Evolutionary conservation across 371 early-diverging fungal genomes (phyloP).

Genomic region (Nematocida minor): DNA sequence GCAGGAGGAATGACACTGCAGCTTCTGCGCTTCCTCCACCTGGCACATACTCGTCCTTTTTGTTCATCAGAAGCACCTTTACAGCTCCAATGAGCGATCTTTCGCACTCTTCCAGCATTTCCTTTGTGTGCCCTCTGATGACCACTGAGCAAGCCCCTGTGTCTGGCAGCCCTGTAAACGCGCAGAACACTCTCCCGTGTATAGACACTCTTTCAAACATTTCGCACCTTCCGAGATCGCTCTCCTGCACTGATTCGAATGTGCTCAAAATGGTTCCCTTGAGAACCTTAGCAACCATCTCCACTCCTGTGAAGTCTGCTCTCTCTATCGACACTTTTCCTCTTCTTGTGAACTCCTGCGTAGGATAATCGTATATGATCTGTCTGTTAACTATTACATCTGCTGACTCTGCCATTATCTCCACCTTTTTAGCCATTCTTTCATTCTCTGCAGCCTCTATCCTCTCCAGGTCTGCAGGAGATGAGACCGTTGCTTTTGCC

Average conservation of each 20-base stretch:
- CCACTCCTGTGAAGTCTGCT: slow-evolving; percentile 97
- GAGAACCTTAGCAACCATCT: slow-evolving; percentile 73
- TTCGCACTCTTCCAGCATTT: slow-evolving; percentile 96
- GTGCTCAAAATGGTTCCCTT: slow-evolving; percentile 93
- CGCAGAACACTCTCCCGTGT: slow-evolving; percentile 75
- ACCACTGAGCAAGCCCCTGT: slow-evolving; percentile 90
- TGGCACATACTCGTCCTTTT: slow-evolving; percentile 76
- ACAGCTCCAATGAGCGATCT: slow-evolving; percentile 95
- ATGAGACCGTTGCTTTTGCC: slow-evolving; percentile 87
- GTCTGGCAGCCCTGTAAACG: slow-evolving; percentile 83
- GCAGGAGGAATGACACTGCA: slow-evolving; percentile 87
- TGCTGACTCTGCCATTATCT: slow-evolving; percentile 76
- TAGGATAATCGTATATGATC: slow-evolving; percentile 98
- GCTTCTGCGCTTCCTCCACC: slow-evolving; percentile 84
- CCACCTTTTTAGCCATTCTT: slow-evolving; percentile 95
- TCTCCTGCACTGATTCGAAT: slow-evolving; percentile 76
- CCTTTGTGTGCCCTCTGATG: slow-evolving; percentile 87
- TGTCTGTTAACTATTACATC: slow-evolving; percentile 98
- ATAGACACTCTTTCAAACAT: slow-evolving; percentile 89
- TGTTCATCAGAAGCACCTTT: slow-evolving; percentile 85
- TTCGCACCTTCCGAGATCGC: slow-evolving; percentile 84
- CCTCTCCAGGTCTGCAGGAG: slow-evolving; percentile 89
- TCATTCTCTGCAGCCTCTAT: slow-evolving; percentile 94
- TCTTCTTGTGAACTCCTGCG: slow-evolving; percentile 87
- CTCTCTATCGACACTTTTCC: slow-evolving; percentile 94